Evolutionary conservation across 2,329 filamentous ascomycete genomes (phyloP).

Genomic region (Sporothrix brunneoviolacea): DNA sequence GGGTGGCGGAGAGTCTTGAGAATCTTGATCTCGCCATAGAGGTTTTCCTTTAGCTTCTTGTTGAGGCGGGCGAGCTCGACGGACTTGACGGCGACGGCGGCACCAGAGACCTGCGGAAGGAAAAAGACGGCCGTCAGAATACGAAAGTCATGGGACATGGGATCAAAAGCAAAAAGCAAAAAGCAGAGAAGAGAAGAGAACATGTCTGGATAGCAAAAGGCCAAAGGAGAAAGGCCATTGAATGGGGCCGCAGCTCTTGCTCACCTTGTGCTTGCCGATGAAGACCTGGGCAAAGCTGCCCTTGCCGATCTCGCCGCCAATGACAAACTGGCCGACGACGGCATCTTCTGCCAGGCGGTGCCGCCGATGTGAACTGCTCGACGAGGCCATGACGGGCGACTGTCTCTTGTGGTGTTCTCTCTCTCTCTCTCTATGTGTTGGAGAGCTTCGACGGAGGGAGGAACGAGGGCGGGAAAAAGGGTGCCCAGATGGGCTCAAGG

Average conservation of each 20-base stretch:
- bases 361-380: constrained; percentile 13
- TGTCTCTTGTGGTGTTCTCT: not conserved
- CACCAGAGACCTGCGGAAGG: constrained; percentile 59
- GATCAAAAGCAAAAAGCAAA: too few species aligned
- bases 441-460: not conserved
- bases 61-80: constrained; percentile 87
- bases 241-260: constrained; percentile 26
- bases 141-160: not conserved
- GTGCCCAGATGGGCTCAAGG: constrained; percentile 15
- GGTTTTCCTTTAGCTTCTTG: constrained; percentile 92
- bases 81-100: constrained; percentile 90
- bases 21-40: constrained; percentile 92
- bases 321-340: constrained; percentile 20
- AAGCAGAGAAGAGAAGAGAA: not conserved
- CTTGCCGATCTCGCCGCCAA: constrained; percentile 71
- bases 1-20: constrained; percentile 90
- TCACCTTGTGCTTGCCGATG: constrained; percentile 75
- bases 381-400: constrained; percentile 14
- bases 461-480: not conserved
- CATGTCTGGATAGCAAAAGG: too few species aligned
- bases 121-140: not conserved
- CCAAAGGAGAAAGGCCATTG: too few species aligned
- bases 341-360: constrained; percentile 17
- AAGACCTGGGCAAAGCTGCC: constrained; percentile 98
- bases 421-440: not conserved